A percentile compares a stretch with the other conserved stretches of the same genome.
Conservation (phyloP, 176 grass and related monocot species). For the Bromus sterilis region DNA sequence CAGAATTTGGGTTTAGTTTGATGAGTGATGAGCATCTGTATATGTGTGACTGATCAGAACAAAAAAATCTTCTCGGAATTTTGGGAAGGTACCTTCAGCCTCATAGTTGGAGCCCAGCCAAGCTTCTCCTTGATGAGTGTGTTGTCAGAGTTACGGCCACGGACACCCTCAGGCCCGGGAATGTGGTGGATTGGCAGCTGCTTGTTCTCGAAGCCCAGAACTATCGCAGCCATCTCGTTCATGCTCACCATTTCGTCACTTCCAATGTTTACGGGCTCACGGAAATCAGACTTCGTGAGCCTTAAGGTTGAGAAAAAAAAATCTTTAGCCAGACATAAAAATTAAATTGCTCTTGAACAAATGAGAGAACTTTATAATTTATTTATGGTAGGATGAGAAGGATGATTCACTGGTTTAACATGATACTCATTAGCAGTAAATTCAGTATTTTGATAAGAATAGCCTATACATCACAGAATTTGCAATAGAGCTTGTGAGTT, state of each 20-base stretch:
- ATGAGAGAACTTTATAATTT: background rate
- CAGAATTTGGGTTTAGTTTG: constrained; percentile 3
- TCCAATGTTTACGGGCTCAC: constrained; percentile 68
- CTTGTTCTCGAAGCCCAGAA: constrained; percentile 47
- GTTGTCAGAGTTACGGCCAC: constrained; percentile 58
- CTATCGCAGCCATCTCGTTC: constrained; percentile 58
- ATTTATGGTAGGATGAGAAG: background rate
- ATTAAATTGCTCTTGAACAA: background rate
- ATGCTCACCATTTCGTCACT: constrained; percentile 84
- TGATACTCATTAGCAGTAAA: background rate
- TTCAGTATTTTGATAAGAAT: background rate
- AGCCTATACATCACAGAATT: background rate
- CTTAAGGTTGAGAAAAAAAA: constrained; percentile 16
- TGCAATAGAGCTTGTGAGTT: background rate
- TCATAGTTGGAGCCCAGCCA: constrained; percentile 69
- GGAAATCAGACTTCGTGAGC: constrained; percentile 63
- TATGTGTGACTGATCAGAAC: background rate
- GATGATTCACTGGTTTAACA: background rate
- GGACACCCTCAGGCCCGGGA: constrained; percentile 49
- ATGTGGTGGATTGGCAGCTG: constrained; percentile 57
- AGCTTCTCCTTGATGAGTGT: constrained; percentile 61
- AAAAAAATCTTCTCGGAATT: background rate
- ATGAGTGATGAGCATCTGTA: background rate
- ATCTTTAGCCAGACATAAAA: background rate
- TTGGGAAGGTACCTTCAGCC: constrained; percentile 33